Evolutionary conservation across 164 flowering plant genomes (phyloP), one percentile per base, ranked within the genome.

Genomic region (Liriodendron chinense): DNA sequence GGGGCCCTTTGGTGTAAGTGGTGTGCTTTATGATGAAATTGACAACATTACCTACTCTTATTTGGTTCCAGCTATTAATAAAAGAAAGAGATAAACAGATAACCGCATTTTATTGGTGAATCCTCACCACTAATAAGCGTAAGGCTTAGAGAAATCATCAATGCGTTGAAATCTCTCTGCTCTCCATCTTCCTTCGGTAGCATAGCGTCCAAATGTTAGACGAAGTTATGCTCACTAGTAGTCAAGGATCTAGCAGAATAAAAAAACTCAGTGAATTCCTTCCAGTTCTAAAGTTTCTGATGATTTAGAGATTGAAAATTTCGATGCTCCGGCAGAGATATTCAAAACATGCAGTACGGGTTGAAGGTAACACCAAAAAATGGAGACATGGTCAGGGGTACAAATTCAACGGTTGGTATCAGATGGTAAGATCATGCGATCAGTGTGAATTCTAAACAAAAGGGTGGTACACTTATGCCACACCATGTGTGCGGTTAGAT

Each of bases 51-150:
- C n/a, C n/a, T n/a, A n/a, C n/a, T n/a, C n/a, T n/a, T n/a, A n/a
- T n/a, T n/a, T n/a, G n/a, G n/a, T n/a, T n/a, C n/a, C n/a, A n/a
- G n/a, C n/a, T n/a, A n/a, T n/a, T n/a, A n/a, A n/a, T n/a, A n/a
- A n/a, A n/a, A n/a, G 34, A 28, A 28, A 1, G 13, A 47, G 61
- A 21, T 59, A 25, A 50, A 61, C 66, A 26, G 1, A 20, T 22
- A 22, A 23, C 34, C 25, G 13, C 16, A 24, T 26, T 85, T 79
- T 68, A 80, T 84, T 47, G 69, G 68, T 6, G 59, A 49, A 68
- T 28, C 34, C 34, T 88, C 97, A 21, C 93, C 94, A 47, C 90
- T 91, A 64, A 64, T 92, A 23, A 87, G 89, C 79, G 80, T 72
- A 66, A 79, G 83, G 74, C 47, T 92, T 25, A 85, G 76, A 75